phyloP scores from a whole-genome alignment of 192 early-diverging fungal genomes.

The Diversispora eburnea region DNA sequence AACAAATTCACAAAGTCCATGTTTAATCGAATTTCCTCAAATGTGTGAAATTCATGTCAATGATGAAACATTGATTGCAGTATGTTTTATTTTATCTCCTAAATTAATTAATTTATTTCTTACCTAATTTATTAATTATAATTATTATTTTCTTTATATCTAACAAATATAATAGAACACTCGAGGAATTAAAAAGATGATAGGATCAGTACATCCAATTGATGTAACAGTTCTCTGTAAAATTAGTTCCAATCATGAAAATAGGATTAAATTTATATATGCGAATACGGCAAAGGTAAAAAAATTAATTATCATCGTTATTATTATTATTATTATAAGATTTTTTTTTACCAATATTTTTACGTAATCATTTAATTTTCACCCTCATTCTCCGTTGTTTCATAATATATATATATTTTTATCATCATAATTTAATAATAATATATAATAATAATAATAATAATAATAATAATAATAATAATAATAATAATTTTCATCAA shows the following conservation, averaged over 20 bases:
- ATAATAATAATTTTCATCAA: no score
- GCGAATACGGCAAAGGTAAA: constrained; percentile 50
- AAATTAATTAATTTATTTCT: not conserved
- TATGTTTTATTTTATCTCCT: constrained; percentile 29
- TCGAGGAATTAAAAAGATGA: constrained; percentile 53
- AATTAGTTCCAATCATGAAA: constrained; percentile 28
- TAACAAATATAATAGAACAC: constrained; percentile 34
- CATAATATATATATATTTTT: no score
- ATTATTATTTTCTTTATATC: no score
- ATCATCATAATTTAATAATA: no score
- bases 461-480: no score
- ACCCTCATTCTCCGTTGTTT: no score
- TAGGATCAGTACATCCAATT: constrained; percentile 54
- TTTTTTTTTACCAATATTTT: not conserved
- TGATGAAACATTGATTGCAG: constrained; percentile 35
- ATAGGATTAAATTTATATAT: constrained; percentile 54
- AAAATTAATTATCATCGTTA: not conserved
- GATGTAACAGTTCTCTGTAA: constrained; percentile 47
- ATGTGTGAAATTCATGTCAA: constrained; percentile 49
- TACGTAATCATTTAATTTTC: not conserved
- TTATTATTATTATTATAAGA: not conserved
- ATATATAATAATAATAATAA: no score
- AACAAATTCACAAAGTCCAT: not conserved
- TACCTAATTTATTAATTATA: no score
- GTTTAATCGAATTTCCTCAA: constrained; percentile 45